Conservation (phyloP, 179 eudicot genomes). For the Heliamphora pulchella region DNA sequence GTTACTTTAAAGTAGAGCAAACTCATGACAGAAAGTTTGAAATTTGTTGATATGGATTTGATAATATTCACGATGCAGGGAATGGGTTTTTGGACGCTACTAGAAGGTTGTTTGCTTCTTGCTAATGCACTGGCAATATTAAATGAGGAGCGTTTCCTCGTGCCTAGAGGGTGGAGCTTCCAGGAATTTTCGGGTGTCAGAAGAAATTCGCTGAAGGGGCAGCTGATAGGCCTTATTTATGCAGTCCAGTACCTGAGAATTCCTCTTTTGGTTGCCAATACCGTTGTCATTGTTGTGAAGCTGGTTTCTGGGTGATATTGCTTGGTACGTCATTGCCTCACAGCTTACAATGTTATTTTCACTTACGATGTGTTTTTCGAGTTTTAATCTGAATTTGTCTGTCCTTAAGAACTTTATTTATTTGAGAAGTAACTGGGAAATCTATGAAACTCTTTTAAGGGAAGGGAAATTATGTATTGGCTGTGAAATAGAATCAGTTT, state of each 20-base stretch:
- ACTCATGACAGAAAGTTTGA: not conserved
- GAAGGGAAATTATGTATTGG: no score
- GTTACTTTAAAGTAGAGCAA: no score
- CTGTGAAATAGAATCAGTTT: not conserved
- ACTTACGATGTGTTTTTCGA: not conserved
- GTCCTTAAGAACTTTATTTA: not conserved
- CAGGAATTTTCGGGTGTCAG: slow-evolving; percentile 56
- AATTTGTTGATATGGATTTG: not conserved
- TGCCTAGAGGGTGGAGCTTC: slow-evolving; percentile 79
- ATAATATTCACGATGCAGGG: slow-evolving; percentile 17
- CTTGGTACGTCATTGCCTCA: not conserved
- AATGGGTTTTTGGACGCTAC: slow-evolving; percentile 80
- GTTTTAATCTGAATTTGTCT: not conserved
- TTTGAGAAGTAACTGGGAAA: no score
- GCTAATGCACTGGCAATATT: slow-evolving; percentile 85
- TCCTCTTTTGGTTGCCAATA: slow-evolving; percentile 57
- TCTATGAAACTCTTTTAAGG: no score
- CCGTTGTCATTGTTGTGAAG: slow-evolving; percentile 57
- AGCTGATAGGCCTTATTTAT: slow-evolving; percentile 67
- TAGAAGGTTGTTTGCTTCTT: slow-evolving; percentile 75
- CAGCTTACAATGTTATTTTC: not conserved
- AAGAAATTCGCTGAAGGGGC: slow-evolving; percentile 60
- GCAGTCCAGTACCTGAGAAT: slow-evolving; percentile 75
- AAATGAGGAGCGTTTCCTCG: slow-evolving; percentile 79
- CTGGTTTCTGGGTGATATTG: slow-evolving; percentile 62